Conservation (phyloP, 2,329 filamentous ascomycete genomes). For the Mycosphaerella sp. region DNA sequence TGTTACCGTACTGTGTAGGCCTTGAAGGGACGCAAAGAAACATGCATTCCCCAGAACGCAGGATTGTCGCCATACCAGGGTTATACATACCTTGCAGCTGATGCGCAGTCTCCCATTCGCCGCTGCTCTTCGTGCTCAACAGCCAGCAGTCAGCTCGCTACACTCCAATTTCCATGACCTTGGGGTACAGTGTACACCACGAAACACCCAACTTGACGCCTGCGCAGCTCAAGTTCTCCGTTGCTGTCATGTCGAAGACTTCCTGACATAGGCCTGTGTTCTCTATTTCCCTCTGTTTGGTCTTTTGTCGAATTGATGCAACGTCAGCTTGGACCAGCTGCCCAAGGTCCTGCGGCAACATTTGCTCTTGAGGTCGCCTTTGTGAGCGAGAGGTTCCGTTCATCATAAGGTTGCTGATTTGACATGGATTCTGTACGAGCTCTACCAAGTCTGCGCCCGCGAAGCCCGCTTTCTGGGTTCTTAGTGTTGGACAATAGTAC, state of each 20-base stretch:
- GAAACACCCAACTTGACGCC: neutral
- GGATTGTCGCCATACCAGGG: slow-evolving; percentile 9
- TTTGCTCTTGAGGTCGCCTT: neutral
- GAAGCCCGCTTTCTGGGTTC: slow-evolving; percentile 17
- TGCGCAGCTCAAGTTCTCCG: neutral
- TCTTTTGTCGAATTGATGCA: neutral
- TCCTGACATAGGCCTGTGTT: neutral
- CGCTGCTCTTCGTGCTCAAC: neutral
- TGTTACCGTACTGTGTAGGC: no score
- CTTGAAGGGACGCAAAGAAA: neutral
- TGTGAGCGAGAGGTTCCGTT: neutral
- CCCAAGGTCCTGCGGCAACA: neutral
- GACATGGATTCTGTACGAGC: slow-evolving; percentile 10
- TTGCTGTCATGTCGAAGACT: neutral
- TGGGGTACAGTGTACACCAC: neutral
- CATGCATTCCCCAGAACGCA: neutral
- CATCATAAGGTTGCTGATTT: neutral
- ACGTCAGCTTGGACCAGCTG: neutral
- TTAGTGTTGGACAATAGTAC: slow-evolving; percentile 14
- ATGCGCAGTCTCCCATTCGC: slow-evolving; percentile 6
- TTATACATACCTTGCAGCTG: slow-evolving; percentile 12
- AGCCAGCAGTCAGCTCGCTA: neutral
- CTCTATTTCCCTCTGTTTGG: neutral
- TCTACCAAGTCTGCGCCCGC: slow-evolving; percentile 4
- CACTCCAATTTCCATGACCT: neutral